Percentiles rank a stretch among this genome's conserved stretches.
These are phyloP conservation scores for Pyricularia grisea DNA, from an alignment of 2,329 filamentous ascomycete genomes.

Conservation along the genomic window DNA sequence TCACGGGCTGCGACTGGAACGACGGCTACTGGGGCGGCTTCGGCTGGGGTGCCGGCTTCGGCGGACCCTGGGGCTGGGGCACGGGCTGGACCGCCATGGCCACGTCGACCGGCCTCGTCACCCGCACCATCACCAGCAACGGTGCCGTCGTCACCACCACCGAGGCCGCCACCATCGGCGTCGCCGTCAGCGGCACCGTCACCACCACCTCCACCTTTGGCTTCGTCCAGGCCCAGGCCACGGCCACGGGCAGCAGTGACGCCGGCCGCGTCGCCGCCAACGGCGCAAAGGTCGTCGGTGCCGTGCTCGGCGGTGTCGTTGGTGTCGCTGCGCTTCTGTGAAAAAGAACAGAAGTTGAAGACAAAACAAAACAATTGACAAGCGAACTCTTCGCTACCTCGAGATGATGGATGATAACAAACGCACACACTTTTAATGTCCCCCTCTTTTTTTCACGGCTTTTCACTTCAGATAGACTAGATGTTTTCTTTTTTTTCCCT, in stretches of 20 bases:
- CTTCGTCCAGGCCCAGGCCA: constrained; percentile 6
- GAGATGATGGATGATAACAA: not conserved
- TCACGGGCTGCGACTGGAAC: constrained; percentile 31
- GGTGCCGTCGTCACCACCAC: constrained; percentile 15
- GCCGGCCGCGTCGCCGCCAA: constrained; percentile 2
- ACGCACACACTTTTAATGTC: not conserved
- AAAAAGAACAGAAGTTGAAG: not conserved
- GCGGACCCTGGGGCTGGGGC: constrained; percentile 23
- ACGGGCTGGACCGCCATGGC: constrained; percentile 18
- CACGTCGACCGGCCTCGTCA: constrained; percentile 22
- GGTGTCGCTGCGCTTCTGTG: constrained; percentile 19
- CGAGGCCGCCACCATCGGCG: constrained; percentile 17
- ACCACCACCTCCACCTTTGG: constrained; percentile 20
- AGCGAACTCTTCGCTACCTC: not conserved
- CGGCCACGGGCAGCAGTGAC: constrained; percentile 6
- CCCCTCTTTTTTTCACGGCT: not conserved
- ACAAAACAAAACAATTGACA: not conserved
- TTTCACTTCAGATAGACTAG: not conserved
- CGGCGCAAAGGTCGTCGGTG: constrained; percentile 16
- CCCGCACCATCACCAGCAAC: constrained; percentile 16
- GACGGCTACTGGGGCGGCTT: constrained; percentile 26
- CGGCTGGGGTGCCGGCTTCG: constrained; percentile 26
- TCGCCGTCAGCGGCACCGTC: constrained; percentile 19
- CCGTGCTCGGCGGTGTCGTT: constrained; percentile 18
- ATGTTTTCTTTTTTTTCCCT: not conserved